Evolutionary conservation across 169 alveolate genomes (phyloP).

Genomic region (Perkinsus olseni): DNA sequence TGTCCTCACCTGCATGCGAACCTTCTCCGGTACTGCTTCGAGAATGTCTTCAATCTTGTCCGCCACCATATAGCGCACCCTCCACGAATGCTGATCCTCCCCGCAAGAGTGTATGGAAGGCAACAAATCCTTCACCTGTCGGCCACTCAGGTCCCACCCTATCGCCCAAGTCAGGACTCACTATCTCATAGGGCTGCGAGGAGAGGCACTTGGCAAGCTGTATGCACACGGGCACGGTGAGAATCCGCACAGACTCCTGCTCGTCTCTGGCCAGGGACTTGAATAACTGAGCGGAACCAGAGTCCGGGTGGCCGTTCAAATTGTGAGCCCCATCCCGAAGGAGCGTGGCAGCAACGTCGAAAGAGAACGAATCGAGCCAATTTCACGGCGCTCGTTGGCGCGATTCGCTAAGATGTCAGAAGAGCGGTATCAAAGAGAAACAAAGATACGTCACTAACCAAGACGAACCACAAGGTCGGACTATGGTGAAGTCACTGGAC

Average conservation of each 20-base stretch:
- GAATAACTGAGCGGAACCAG: not conserved
- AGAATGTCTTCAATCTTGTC: not conserved
- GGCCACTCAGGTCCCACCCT: not conserved
- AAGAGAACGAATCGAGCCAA: too few species aligned
- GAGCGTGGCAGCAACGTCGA: too few species aligned
- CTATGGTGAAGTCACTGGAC: too few species aligned
- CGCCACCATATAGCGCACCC: not conserved
- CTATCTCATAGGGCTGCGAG: not conserved
- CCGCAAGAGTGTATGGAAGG: not conserved
- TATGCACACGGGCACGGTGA: not conserved
- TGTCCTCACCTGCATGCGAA: not conserved
- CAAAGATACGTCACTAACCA: too few species aligned
- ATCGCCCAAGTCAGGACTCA: not conserved
- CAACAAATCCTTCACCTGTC: not conserved
- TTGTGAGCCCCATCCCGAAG: too few species aligned
- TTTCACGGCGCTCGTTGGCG: too few species aligned
- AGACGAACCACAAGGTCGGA: too few species aligned
- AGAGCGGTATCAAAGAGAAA: too few species aligned
- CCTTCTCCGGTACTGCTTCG: not conserved
- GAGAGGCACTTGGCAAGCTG: not conserved
- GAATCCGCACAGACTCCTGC: not conserved
- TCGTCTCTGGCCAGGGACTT: not conserved
- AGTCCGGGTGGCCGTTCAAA: too few species aligned
- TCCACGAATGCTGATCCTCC: not conserved
- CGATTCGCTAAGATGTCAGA: too few species aligned